Conservation (phyloP, 2,329 filamentous ascomycete genomes). For the Diplodia intermedia region DNA sequence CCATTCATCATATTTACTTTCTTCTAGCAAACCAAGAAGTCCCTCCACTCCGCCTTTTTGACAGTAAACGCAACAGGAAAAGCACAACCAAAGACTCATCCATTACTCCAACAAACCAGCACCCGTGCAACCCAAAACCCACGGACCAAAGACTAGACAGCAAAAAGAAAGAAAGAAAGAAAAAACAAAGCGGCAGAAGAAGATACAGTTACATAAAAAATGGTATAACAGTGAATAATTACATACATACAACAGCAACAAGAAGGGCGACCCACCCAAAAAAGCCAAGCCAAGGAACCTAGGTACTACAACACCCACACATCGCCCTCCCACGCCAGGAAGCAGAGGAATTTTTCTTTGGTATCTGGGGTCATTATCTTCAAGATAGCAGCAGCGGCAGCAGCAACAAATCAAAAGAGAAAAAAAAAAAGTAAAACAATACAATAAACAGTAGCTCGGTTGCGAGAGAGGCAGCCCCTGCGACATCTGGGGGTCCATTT, state of each 20-base stretch:
- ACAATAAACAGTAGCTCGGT: neutral
- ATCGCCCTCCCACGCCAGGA: neutral
- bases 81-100: no score
- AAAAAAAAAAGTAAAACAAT: neutral
- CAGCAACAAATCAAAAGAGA: no score
- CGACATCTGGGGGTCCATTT: neutral
- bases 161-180: no score
- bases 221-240: neutral
- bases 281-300: neutral
- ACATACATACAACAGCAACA: neutral
- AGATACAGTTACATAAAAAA: neutral
- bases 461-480: neutral
- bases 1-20: no score
- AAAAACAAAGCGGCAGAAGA: no score
- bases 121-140: no score
- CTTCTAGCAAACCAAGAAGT: no score
- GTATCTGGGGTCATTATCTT: neutral
- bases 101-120: no score
- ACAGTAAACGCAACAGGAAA: no score
- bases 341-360: neutral
- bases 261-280: neutral
- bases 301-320: neutral
- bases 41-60: no score
- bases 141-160: no score
- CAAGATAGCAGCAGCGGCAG: neutral